phyloP scores from a whole-genome alignment of 441 rosid genomes.

The Populus hybrid region DNA sequence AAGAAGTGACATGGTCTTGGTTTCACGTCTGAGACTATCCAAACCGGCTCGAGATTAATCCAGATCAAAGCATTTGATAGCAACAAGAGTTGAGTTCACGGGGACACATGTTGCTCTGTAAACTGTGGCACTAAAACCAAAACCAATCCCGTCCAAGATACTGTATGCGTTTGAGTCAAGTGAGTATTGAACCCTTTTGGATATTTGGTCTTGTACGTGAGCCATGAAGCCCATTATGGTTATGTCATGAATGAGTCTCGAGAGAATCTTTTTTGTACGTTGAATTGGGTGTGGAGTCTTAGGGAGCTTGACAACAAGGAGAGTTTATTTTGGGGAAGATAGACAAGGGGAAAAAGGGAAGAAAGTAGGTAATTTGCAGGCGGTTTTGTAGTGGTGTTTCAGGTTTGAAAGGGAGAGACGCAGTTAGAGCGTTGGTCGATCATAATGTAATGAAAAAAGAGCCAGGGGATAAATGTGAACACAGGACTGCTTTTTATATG shows the following conservation, averaged over 20 bases:
- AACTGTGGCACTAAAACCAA: conserved; percentile 70
- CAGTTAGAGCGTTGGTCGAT: conserved; percentile 10
- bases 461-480: conserved; percentile 43
- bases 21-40: conserved; percentile 61
- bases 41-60: conserved; percentile 61
- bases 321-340: background rate
- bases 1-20: conserved; percentile 72
- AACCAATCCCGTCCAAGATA: conserved; percentile 61
- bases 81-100: conserved; percentile 51
- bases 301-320: background rate
- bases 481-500: too few relatives aligned
- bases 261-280: background rate
- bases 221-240: conserved; percentile 22
- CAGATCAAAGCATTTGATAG: conserved; percentile 79
- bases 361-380: conserved; percentile 11
- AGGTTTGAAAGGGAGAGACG: conserved; percentile 16
- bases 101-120: conserved; percentile 75
- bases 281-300: background rate
- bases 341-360: background rate
- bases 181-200: conserved; percentile 37
- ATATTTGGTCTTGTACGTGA: conserved; percentile 26
- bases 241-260: too few relatives aligned
- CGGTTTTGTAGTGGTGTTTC: conserved; percentile 38
- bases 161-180: conserved; percentile 57
- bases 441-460: background rate